Conservation (phyloP, 768 basidiomycete genomes). For the Mycena kentingensis region DNA sequence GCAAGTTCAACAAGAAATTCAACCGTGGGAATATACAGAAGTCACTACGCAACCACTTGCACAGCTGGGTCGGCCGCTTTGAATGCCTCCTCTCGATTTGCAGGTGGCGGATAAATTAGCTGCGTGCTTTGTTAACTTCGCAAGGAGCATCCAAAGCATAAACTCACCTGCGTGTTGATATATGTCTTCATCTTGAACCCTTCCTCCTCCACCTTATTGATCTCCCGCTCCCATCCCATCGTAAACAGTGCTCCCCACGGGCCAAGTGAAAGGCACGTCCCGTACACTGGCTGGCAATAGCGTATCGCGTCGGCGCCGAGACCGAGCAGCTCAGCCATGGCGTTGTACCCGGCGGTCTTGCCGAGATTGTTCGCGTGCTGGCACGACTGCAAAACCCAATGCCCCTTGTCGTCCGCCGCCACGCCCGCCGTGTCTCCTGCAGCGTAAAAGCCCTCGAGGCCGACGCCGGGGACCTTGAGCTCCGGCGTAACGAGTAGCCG, state of each 20-base stretch:
- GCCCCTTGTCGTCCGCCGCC: constrained; percentile 22
- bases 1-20: too few species aligned
- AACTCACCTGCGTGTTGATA: constrained; percentile 25
- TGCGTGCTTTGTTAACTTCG: too few species aligned
- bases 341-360: constrained; percentile 22
- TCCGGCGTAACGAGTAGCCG: constrained; percentile 19
- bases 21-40: too few species aligned
- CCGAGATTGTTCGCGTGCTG: constrained; percentile 24
- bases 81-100: constrained; percentile 16
- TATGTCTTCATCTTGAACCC: constrained; percentile 22
- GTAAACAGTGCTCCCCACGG: constrained; percentile 25
- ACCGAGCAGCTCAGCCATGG: constrained; percentile 21
- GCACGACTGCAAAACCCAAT: constrained; percentile 21
- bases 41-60: too few species aligned
- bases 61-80: constrained; percentile 22
- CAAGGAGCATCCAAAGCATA: too few species aligned
- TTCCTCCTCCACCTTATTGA: constrained; percentile 11
- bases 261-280: constrained; percentile 25
- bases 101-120: constrained; percentile 24
- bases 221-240: constrained; percentile 24
- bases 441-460: constrained; percentile 21
- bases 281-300: constrained; percentile 24
- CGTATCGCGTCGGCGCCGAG: constrained; percentile 12
- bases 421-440: constrained; percentile 23
- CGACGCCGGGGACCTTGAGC: constrained; percentile 20